These are phyloP conservation scores for Vigna unguiculata DNA, from an alignment of 306 rosid genomes.

Conservation along the genomic window DNA sequence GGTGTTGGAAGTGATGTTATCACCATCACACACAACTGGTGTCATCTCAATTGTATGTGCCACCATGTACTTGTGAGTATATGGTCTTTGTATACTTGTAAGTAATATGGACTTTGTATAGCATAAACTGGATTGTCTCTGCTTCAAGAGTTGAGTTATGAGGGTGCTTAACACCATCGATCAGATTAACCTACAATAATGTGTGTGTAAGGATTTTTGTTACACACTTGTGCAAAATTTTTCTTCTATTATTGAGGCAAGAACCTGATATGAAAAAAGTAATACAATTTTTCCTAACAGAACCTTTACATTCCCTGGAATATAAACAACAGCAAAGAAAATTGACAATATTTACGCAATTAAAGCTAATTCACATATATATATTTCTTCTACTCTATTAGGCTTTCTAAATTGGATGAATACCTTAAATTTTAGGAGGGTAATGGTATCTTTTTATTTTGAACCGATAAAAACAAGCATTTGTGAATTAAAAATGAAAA, in stretches of 20 bases:
- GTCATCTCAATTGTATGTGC: constrained; percentile 38
- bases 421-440: not conserved
- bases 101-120: constrained; percentile 50
- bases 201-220: constrained; percentile 26
- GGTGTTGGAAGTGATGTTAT: constrained; percentile 41
- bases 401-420: not conserved
- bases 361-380: not conserved
- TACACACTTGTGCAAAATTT: constrained; percentile 6
- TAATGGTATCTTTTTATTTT: too few species aligned
- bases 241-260: not conserved
- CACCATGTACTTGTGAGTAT: constrained; percentile 44
- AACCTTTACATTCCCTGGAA: not conserved
- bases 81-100: constrained; percentile 51
- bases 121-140: constrained; percentile 42
- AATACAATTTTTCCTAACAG: too few species aligned
- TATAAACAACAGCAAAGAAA: not conserved
- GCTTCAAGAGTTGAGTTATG: constrained; percentile 21
- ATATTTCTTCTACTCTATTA: not conserved
- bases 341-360: constrained; percentile 4
- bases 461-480: too few species aligned
- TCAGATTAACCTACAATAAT: constrained; percentile 42
- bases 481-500: not conserved
- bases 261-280: too few species aligned
- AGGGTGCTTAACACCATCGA: constrained; percentile 43
- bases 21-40: constrained; percentile 32